phyloP scores from a whole-genome alignment of 2,329 filamentous ascomycete genomes.

The Chaetomiaceae sp. region DNA sequence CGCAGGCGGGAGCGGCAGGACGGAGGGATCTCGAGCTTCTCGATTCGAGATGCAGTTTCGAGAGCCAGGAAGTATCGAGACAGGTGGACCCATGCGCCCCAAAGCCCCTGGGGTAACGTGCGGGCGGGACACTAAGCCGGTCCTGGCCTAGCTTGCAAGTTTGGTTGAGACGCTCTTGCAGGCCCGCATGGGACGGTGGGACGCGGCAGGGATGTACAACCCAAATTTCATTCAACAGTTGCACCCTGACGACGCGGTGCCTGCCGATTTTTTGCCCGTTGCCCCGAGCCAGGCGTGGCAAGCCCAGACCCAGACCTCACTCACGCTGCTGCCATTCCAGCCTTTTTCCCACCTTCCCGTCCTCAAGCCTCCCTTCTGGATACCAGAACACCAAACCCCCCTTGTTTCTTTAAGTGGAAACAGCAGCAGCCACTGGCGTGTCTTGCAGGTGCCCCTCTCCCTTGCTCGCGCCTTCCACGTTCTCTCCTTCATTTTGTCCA shows the following conservation, averaged over 20 bases:
- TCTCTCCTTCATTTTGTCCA: too few species aligned
- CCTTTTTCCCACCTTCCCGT: background rate
- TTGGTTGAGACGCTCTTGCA: constrained; percentile 24
- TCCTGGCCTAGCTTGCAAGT: constrained; percentile 16
- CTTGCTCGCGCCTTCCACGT: too few species aligned
- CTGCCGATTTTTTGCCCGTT: constrained; percentile 19
- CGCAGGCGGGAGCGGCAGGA: too few species aligned
- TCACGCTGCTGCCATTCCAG: constrained; percentile 7
- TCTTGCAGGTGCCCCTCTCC: too few species aligned
- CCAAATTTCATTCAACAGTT: constrained; percentile 27
- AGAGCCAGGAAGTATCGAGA: constrained; percentile 13
- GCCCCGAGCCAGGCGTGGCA: constrained; percentile 3
- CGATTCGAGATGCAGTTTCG: background rate
- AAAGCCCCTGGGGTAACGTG: constrained; percentile 17
- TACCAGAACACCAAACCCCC: too few species aligned
- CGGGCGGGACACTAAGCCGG: constrained; percentile 14
- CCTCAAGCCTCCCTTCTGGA: background rate
- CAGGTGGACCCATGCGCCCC: constrained; percentile 9
- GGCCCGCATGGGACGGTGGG: too few species aligned
- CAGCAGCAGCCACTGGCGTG: too few species aligned
- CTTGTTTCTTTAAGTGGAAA: too few species aligned
- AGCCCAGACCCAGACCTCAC: background rate
- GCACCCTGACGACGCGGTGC: constrained; percentile 16
- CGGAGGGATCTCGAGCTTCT: too few species aligned
- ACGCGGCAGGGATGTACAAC: constrained; percentile 13